phyloP scores from a whole-genome alignment of 1,139 yeast species.

The Ashbya aceris region DNA sequence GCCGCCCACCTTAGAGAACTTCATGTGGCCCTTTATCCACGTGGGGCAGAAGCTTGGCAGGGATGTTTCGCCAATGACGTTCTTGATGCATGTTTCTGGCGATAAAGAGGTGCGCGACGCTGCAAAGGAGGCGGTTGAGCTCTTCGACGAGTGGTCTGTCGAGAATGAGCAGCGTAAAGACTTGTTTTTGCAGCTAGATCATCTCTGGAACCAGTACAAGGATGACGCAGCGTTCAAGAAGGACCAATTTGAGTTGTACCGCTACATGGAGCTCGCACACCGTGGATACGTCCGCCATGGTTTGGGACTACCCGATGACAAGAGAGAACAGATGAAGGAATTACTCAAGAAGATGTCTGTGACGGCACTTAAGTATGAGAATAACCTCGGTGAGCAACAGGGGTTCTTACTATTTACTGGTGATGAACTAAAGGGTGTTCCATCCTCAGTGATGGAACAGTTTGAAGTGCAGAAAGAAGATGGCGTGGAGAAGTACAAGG shows the following conservation, averaged over 20 bases:
- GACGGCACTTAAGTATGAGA: slow-evolving; percentile 47
- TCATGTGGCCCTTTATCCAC: slow-evolving; percentile 43
- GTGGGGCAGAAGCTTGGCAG: slow-evolving; percentile 41
- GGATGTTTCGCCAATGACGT: slow-evolving; percentile 43
- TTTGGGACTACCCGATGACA: slow-evolving; percentile 46
- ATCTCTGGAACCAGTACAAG: slow-evolving; percentile 34
- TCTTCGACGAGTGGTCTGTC: slow-evolving; percentile 46
- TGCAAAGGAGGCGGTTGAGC: slow-evolving; percentile 52
- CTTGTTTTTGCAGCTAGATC: slow-evolving; percentile 49
- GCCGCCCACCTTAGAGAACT: slow-evolving; percentile 47
- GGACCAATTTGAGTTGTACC: slow-evolving; percentile 46
- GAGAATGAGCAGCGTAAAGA: slow-evolving; percentile 63
- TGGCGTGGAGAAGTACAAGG: slow-evolving; percentile 38
- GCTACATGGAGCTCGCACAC: slow-evolving; percentile 49
- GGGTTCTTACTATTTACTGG: slow-evolving; percentile 49
- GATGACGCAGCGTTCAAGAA: slow-evolving; percentile 24
- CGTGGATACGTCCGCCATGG: slow-evolving; percentile 58
- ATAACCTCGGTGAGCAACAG: slow-evolving; percentile 63
- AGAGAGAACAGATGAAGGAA: slow-evolving; percentile 48
- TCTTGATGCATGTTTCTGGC: slow-evolving; percentile 62
- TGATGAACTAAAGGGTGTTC: slow-evolving; percentile 67
- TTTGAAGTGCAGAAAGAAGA: slow-evolving; percentile 42
- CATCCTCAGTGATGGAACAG: slow-evolving; percentile 49
- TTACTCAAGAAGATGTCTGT: slow-evolving; percentile 52
- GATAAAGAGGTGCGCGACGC: slow-evolving; percentile 60